Percentiles rank a stretch among this genome's conserved stretches.
Evolutionary conservation across 441 rosid genomes (phyloP).

Genomic region (Aleurites moluccanus): DNA sequence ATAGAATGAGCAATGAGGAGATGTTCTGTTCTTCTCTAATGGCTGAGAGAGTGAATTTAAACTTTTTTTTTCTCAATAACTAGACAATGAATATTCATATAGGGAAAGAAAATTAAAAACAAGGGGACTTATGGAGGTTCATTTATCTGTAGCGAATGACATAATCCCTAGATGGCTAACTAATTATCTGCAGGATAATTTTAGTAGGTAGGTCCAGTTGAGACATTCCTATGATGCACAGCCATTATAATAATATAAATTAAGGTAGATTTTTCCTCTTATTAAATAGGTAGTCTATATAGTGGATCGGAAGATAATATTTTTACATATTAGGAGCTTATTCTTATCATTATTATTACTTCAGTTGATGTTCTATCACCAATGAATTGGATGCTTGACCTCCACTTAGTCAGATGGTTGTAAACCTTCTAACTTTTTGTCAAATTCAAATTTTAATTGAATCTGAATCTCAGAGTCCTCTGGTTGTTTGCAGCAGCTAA

Average conservation of each 20-base stretch:
- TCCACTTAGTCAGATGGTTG: background rate
- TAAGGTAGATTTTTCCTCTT: no score
- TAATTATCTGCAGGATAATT: background rate
- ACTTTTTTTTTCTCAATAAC: background rate
- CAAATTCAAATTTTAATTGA: background rate
- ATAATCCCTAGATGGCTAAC: background rate
- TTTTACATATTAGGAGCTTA: background rate
- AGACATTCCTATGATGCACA: background rate
- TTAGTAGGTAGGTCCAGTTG: background rate
- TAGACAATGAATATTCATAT: background rate
- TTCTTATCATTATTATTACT: background rate
- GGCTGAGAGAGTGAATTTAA: background rate
- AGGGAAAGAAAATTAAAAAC: background rate
- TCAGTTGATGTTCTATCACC: background rate
- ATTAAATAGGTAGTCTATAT: background rate
- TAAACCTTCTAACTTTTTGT: background rate
- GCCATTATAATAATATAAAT: background rate
- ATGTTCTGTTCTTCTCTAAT: background rate
- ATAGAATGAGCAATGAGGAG: background rate
- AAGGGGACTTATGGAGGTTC: background rate
- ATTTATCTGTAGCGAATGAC: background rate
- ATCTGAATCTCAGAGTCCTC: background rate
- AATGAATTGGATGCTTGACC: background rate
- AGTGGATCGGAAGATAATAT: background rate
- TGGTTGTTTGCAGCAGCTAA: slow-evolving; percentile 9